phyloP scores from a whole-genome alignment of 2,329 filamentous ascomycete species.

The Aphanocladium album region DNA sequence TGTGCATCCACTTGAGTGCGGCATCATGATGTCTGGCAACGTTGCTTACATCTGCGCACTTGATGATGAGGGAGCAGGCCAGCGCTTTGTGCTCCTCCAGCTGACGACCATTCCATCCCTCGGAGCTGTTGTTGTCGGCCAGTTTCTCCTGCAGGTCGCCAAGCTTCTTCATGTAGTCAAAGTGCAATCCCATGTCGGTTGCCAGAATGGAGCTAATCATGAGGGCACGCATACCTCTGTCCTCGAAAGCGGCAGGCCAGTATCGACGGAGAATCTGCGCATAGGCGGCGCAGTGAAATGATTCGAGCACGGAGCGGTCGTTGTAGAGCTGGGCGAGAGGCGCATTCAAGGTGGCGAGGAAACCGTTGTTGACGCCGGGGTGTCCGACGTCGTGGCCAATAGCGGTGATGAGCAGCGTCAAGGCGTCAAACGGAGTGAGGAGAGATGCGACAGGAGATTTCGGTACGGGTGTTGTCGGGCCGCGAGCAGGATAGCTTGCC shows the following conservation, averaged over 20 bases:
- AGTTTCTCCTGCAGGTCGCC: slow-evolving; percentile 76
- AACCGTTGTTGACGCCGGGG: slow-evolving; percentile 96
- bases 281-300: slow-evolving; percentile 95
- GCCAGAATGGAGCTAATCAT: slow-evolving; percentile 98
- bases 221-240: slow-evolving; percentile 73
- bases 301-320: slow-evolving; percentile 92
- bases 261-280: slow-evolving; percentile 90
- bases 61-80: slow-evolving; percentile 88
- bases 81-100: slow-evolving; percentile 72
- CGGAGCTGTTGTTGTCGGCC: slow-evolving; percentile 57
- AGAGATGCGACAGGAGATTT: slow-evolving; percentile 67
- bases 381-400: slow-evolving; percentile 98
- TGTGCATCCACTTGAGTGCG: slow-evolving; percentile 83
- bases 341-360: slow-evolving; percentile 85
- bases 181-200: slow-evolving; percentile 96
- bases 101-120: slow-evolving; percentile 72
- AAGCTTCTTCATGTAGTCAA: slow-evolving; percentile 91
- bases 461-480: slow-evolving; percentile 20
- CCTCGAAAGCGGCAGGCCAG: slow-evolving; percentile 79
- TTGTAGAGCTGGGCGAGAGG: slow-evolving; percentile 95
- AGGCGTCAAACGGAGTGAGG: slow-evolving; percentile 78
- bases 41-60: slow-evolving; percentile 98
- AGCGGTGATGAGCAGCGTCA: slow-evolving; percentile 88
- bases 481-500: slow-evolving; percentile 54
- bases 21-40: slow-evolving; percentile 81